Base-by-base conservation (phyloP, 441 rosid species). In the Geranium incanum region DNA sequence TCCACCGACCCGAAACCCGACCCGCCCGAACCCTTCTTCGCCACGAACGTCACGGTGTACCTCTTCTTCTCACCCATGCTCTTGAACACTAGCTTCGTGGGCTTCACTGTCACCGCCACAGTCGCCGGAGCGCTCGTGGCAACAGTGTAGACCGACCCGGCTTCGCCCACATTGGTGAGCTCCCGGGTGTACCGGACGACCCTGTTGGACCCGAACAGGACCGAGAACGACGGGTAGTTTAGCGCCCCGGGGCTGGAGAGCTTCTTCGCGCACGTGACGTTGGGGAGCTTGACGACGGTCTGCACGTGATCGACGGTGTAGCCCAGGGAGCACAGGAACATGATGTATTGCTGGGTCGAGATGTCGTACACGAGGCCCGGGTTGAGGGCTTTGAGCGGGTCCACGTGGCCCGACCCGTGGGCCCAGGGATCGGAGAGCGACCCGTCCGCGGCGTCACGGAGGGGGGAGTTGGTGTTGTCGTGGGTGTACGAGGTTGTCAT, bases 91-190 rank as follows among this genome's bases (percentile, higher is more conserved):
- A 93, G 79, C 43, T 74, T 75, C 67, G 77, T 78, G 8, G 98
- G 98, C 76, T 78, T 83, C n/a, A 93, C 89, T 33, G 86, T 65
- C 9, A 91, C 78, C 78, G 88, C 85, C 18, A 88, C 88, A 0
- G 65, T 80, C 8, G 78, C 18, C 3, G 67, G 70, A 41, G 80
- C 82, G 1, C 85, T 73, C 12, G 83, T 39, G 16, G 86, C 6
- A 4, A 82, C 37, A 37, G 81, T 88, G 71, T 85, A 84, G 79
- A 87, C 91, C 0, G 89, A 80, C 76, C 90, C 97, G 3, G 87
- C 75, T 0, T 82, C 52, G 13, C 88, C 89, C 68, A 88, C 91
- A 55, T 78, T 88, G 13, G 93, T 88, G 0, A 86, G 80, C 0
- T 85, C 84, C 15, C 93, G 80, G 57, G 86, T 76, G 87, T 88